phyloP scores from a whole-genome alignment of 2,329 filamentous ascomycete genomes.

The Cytospora leucostoma region DNA sequence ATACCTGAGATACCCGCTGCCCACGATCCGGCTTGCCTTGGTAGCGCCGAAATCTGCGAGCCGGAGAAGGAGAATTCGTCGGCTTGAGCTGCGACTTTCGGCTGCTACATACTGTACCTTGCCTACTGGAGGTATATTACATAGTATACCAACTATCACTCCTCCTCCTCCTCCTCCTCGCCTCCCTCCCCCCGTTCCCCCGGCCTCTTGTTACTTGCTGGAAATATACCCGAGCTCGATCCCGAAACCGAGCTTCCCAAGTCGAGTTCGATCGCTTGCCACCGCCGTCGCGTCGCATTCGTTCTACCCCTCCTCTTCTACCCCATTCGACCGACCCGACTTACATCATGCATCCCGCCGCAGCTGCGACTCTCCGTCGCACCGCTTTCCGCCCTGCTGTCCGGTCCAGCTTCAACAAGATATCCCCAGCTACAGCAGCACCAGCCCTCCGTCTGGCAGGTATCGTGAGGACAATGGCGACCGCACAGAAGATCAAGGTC shows the following conservation, averaged over 20 bases:
- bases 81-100: constrained; percentile 13
- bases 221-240: not conserved
- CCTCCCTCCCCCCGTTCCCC: not conserved
- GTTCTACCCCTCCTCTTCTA: constrained; percentile 1
- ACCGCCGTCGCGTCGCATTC: constrained; percentile 3
- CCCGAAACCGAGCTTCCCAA: not conserved
- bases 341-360: constrained; percentile 25
- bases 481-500: constrained; percentile 90
- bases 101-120: constrained; percentile 5
- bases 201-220: not conserved
- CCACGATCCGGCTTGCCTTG: not conserved
- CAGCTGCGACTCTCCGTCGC: constrained; percentile 28
- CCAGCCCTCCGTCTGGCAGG: constrained; percentile 21
- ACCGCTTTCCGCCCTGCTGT: constrained; percentile 18
- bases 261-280: not conserved
- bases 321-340: constrained; percentile 5
- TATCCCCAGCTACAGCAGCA: constrained; percentile 21
- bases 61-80: constrained; percentile 21
- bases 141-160: not conserved
- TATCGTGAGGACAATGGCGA: constrained; percentile 52
- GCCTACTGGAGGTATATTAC: not conserved
- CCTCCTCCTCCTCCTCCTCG: constrained; percentile 6
- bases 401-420: constrained; percentile 16
- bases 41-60: constrained; percentile 21
- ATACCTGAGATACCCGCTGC: not conserved